Base-by-base conservation (phyloP, 768 basidiomycete species). In the Mrakia hoshinonis region DNA sequence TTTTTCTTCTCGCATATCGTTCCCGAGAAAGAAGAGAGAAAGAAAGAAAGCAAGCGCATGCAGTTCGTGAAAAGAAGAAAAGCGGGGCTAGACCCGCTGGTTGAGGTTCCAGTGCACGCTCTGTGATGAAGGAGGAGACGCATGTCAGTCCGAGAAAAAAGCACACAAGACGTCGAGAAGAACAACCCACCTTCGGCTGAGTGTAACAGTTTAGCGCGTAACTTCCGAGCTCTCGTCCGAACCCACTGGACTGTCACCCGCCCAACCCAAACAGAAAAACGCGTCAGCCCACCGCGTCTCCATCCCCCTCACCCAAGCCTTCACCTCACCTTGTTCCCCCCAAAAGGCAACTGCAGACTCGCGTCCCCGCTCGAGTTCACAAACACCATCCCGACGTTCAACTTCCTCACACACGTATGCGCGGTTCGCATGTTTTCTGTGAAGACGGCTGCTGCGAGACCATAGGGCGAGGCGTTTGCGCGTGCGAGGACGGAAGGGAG, bases 391-490 rank as follows among this genome's bases (percentile, higher is more conserved):
- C 58, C 58, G 1, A 22, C 58, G 34, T 61, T 61, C 31, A 61
- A 34, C 36, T 61, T 61, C 58, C 58, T 61, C 13, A 61, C 58
- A 22, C 31, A 36, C 4, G 31, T 22, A 38, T 61, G 58, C 15
- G 58, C 58, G 15, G 58, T 61, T 34, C 58, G 58, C 15, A 61
- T 34, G 58, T 61, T 61, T 34, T 61, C 58, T 34, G 58, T 61
- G 49, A 68, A 68, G 49, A 68, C 67, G 34, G 89, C 89, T 2
- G 89, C 87, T 15, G 91, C 91, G 54, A 96, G 85, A 68, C 94
- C 94, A 78, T 93, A 95, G 60, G 82, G 76, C 0, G 90, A 89
- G 78, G 95, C 89, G 80, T 99, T 99, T 26, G 92, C 95, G 15
- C 92, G 80, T 55, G 82, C 76, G 75, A 97, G 86, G 6, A 87